These are phyloP conservation scores for Exobasidium rhododendri DNA, from an alignment of 1,284 basidiomycete genomes.

Conservation along the genomic window DNA sequence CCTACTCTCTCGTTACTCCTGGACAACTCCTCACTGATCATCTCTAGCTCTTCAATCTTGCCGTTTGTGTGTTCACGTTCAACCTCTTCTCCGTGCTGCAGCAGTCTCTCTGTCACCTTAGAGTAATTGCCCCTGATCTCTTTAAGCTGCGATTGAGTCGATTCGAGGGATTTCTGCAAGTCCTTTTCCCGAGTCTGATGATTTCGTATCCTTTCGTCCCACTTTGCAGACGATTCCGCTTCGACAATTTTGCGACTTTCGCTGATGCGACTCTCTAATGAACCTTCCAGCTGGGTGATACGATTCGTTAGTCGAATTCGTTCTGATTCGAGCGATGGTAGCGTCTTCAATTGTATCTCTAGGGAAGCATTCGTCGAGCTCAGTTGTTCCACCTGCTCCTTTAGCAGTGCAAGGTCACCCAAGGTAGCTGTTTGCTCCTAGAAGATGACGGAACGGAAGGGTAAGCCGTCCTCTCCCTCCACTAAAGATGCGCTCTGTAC, in stretches of 20 bases:
- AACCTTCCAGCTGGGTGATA: conserved; percentile 18
- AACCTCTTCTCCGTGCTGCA: conserved; percentile 70
- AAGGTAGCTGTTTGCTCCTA: conserved; percentile 30
- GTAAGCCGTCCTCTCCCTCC: background rate
- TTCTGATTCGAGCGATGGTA: conserved; percentile 9
- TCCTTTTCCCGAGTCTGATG: conserved; percentile 93
- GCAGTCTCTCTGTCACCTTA: conserved; percentile 80
- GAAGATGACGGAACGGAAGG: background rate
- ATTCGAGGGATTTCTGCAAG: conserved; percentile 76
- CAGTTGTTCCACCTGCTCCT: conserved; percentile 24
- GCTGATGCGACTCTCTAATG: conserved; percentile 86
- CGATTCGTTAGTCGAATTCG: conserved; percentile 16
- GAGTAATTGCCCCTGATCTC: conserved; percentile 88
- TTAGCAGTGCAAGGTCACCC: conserved; percentile 29
- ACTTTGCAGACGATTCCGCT: conserved; percentile 90
- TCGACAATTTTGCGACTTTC: conserved; percentile 84
- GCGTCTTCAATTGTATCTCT: background rate
- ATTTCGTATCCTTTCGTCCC: conserved; percentile 89
- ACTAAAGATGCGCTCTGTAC: too few species aligned
- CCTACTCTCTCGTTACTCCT: conserved; percentile 87
- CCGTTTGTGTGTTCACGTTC: conserved; percentile 9
- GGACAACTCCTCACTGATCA: conserved; percentile 86
- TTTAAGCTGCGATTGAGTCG: conserved; percentile 80
- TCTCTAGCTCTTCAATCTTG: conserved; percentile 60
- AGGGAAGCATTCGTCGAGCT: conserved; percentile 18